Evolutionary conservation across 352 stramenopile species (phyloP).

Genomic region (Thraustotheca clavata): DNA sequence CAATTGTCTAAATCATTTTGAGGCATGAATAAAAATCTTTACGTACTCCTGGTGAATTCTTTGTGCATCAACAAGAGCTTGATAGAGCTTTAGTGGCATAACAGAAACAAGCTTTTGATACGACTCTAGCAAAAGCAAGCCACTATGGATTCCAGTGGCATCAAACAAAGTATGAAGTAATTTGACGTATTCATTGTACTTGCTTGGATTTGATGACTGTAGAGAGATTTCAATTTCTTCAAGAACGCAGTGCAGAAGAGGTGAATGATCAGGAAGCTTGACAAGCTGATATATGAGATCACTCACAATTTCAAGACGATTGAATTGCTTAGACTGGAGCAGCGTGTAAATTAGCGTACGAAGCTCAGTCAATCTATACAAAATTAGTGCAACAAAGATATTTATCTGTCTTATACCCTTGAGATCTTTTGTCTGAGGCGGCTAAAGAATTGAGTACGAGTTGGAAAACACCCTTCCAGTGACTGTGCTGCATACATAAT

Average conservation of each 20-base stretch:
- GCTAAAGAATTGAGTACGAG: slow-evolving; percentile 14
- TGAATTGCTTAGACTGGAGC: background rate
- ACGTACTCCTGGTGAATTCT: slow-evolving; percentile 41
- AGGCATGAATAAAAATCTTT: background rate
- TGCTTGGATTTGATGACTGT: background rate
- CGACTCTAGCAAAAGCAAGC: slow-evolving; percentile 47
- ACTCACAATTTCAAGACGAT: background rate
- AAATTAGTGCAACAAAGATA: too few species aligned
- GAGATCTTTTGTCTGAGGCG: background rate
- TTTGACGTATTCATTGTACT: background rate
- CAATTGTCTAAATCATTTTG: slow-evolving; percentile 34
- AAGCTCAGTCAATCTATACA: background rate
- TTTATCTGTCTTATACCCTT: too few species aligned
- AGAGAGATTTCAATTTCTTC: slow-evolving; percentile 12
- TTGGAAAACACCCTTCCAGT: slow-evolving; percentile 4
- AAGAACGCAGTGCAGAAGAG: background rate
- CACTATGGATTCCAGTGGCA: slow-evolving; percentile 38
- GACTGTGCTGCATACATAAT: slow-evolving; percentile 13
- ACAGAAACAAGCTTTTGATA: slow-evolving; percentile 57
- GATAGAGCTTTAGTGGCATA: slow-evolving; percentile 61
- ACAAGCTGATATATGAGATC: background rate
- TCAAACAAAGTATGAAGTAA: slow-evolving; percentile 65
- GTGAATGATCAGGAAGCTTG: background rate
- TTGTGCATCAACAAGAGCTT: slow-evolving; percentile 66
- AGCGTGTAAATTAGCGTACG: slow-evolving; percentile 9